Evolutionary conservation across 129 eudicot genomes (phyloP).

Genomic region (Artemisia tridentata): DNA sequence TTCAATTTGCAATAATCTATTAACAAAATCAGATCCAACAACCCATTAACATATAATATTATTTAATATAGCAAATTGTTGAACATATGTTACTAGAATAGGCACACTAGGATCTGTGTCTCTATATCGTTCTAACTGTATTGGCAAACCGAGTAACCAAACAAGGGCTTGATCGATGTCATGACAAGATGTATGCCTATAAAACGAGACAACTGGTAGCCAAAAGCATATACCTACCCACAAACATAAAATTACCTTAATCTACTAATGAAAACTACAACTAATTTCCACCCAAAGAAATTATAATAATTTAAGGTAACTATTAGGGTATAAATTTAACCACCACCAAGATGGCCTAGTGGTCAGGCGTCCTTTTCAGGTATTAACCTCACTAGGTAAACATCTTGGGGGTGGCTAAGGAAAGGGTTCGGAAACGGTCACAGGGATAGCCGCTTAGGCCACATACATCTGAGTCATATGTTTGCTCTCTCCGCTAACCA

Average conservation of each 20-base stretch:
- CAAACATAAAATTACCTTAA: not conserved
- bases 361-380: too few species aligned
- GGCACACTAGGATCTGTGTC: not conserved
- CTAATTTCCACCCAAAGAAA: not conserved
- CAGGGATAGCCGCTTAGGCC: too few species aligned
- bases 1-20: not conserved
- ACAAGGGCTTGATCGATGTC: conserved; percentile 3
- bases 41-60: conserved; percentile 1
- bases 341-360: too few species aligned
- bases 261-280: not conserved
- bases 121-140: too few species aligned
- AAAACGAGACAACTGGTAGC: not conserved
- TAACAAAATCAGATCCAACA: conserved; percentile 7
- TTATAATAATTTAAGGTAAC: too few species aligned
- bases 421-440: too few species aligned
- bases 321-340: too few species aligned
- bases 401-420: too few species aligned
- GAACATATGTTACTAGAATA: not conserved
- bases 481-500: too few species aligned
- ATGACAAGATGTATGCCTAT: not conserved
- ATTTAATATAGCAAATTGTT: not conserved
- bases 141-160: not conserved
- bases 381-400: too few species aligned
- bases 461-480: too few species aligned
- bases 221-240: conserved; percentile 18